A percentile compares a stretch with the other conserved stretches of the same genome.
Evolutionary conservation across 2,329 filamentous ascomycete species (phyloP).

Genomic region (Paracamarosporium sp.): DNA sequence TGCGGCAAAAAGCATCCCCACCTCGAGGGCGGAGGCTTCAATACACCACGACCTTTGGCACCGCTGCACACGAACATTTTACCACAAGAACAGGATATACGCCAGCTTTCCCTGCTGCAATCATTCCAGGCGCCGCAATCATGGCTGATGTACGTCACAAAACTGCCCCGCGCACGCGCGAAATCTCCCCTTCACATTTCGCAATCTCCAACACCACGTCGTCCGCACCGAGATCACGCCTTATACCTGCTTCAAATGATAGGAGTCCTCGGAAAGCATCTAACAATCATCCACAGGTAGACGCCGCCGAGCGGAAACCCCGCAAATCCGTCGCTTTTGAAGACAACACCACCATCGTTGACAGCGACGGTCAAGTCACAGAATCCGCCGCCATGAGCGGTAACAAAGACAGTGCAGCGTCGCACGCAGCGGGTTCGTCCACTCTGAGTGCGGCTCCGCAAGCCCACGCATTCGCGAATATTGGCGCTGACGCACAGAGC

Average conservation of each 20-base stretch:
- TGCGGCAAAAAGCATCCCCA: slow-evolving; percentile 18
- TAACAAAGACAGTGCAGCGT: slow-evolving; percentile 80
- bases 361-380: slow-evolving; percentile 85
- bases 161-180: slow-evolving; percentile 29
- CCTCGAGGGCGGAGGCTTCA: neutral
- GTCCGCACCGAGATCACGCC: neutral
- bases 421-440: slow-evolving; percentile 59
- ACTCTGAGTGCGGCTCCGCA: neutral
- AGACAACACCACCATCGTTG: slow-evolving; percentile 85
- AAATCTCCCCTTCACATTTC: slow-evolving; percentile 24
- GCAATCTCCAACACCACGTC: neutral
- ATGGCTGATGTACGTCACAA: slow-evolving; percentile 57
- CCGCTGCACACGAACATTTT: neutral
- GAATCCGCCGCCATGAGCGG: slow-evolving; percentile 74
- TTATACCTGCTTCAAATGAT: neutral
- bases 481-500: slow-evolving; percentile 28
- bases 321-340: slow-evolving; percentile 96
- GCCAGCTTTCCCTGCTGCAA: slow-evolving; percentile 2
- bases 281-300: slow-evolving; percentile 22
- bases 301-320: slow-evolving; percentile 68
- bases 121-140: slow-evolving; percentile 49
- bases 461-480: slow-evolving; percentile 2
- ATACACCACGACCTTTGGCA: slow-evolving; percentile 1
- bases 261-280: neutral
- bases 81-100: neutral